Evolutionary conservation across 2,329 filamentous ascomycete genomes (phyloP), one percentile per base, ranked within the genome.

Genomic region (Furcasterigmium sp.): DNA sequence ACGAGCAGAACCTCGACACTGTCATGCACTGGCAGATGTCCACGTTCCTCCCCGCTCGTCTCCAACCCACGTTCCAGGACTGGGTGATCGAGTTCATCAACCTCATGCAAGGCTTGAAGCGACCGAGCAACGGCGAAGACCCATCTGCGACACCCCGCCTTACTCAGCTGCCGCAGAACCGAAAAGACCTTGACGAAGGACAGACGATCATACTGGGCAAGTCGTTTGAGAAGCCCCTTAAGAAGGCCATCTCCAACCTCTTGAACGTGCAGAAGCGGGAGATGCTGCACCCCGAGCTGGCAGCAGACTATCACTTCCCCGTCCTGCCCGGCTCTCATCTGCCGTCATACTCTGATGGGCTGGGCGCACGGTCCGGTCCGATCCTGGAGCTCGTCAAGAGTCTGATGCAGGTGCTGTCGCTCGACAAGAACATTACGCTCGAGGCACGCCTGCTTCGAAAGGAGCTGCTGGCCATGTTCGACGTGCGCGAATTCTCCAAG

Each of bases 21-120:
- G 82, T 98, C 56, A 97, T 98, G 91, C 87, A 95, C 64, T 98
- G 94, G 94, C 93, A 98, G 62, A 85, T 98, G 59, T 85, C 83
- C 37, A 91, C 88, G 1, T 96, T 96, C 61, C 68, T 98, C 1
- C 93, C 94, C 0, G 61, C 70, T 1, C 82, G 85, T 5, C 73
- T 98, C 39, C 91, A 97, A 56, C 77, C 85, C 1, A 78, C 84
- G 9, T 98, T 98, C 70, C 80, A 91, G 49, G 84, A 95, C 54
- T 96, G 91, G 89, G 81, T 96, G 3, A 81, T 95, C 13, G 89
- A 95, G 59, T 98, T 96, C 63, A 87, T 98, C 52, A 83, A 95
- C 52, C 75, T 96, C 43, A 96, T 98, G 91, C 91, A 96, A 57
- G 69, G 73, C 11, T 75, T 91, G 48, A 98, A 97, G 64, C 80